phyloP scores from a whole-genome alignment of 345 rosid genomes.

The Cardiospermum halicacabum region DNA sequence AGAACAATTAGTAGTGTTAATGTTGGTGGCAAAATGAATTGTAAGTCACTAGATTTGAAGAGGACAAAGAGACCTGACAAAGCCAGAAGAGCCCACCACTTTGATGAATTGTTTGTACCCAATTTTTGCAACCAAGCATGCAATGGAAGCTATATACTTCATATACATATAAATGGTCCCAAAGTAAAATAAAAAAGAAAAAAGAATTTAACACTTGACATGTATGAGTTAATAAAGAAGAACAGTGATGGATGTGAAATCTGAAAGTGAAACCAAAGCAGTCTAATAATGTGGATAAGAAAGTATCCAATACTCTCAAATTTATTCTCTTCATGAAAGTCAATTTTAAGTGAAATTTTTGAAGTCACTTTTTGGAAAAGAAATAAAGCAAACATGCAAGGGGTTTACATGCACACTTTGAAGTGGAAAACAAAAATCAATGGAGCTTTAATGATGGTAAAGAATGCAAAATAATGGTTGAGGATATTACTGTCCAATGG shows the following conservation, averaged over 20 bases:
- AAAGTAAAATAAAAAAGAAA: not conserved
- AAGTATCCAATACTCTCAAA: not conserved
- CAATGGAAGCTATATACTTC: no score
- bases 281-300: slow-evolving; percentile 7
- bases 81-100: slow-evolving; percentile 14
- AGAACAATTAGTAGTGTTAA: not conserved
- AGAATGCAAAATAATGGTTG: not conserved
- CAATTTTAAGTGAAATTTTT: not conserved
- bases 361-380: not conserved
- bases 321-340: not conserved
- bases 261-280: no score
- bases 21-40: not conserved
- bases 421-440: no score
- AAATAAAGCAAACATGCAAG: no score
- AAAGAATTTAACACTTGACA: not conserved
- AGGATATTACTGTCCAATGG: not conserved
- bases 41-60: slow-evolving; percentile 16
- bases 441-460: no score
- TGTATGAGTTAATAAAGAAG: slow-evolving; percentile 4
- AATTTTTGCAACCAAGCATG: slow-evolving; percentile 33
- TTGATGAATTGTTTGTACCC: slow-evolving; percentile 29
- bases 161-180: slow-evolving; percentile 23
- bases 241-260: no score
- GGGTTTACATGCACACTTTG: no score
- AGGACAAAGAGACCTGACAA: slow-evolving; percentile 9